A percentile compares a stretch with the other conserved stretches of the same genome.
Evolutionary conservation across 2,329 filamentous ascomycete genomes (phyloP).

Genomic region (Fusarium denticulatum): DNA sequence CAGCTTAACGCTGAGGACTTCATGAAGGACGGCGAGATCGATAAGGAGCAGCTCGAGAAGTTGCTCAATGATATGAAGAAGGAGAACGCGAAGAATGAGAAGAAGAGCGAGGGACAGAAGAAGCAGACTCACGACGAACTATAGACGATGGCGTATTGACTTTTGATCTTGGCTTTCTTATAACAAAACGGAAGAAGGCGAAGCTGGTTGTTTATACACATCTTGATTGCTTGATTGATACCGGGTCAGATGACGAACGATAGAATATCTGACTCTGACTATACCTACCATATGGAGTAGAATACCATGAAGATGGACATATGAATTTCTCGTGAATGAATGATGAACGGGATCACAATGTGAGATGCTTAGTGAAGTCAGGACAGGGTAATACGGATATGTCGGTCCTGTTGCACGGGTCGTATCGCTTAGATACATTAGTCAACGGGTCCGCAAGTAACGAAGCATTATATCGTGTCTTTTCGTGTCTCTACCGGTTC

Average conservation of each 20-base stretch:
- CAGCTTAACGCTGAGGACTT: constrained; percentile 61
- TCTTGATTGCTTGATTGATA: constrained; percentile 33
- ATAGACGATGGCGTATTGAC: constrained; percentile 38
- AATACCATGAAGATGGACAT: constrained; percentile 26
- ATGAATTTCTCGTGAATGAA: not conserved
- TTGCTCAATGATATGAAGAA: constrained; percentile 40
- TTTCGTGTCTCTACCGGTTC: not conserved
- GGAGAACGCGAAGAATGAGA: constrained; percentile 23
- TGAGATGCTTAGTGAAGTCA: not conserved
- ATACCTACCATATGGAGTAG: constrained; percentile 11
- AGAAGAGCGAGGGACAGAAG: constrained; percentile 35
- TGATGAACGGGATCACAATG: not conserved
- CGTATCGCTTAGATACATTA: not conserved
- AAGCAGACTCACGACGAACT: constrained; percentile 50
- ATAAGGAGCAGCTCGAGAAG: constrained; percentile 44
- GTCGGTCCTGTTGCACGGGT: not conserved
- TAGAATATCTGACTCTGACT: constrained; percentile 30
- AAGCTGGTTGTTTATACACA: constrained; percentile 24
- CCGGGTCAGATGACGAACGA: constrained; percentile 27
- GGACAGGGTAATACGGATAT: not conserved
- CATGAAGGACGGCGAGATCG: constrained; percentile 47
- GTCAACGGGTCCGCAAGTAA: not conserved
- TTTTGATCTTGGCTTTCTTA: constrained; percentile 16
- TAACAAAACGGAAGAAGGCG: constrained; percentile 23
- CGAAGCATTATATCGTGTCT: not conserved